Evolutionary conservation across 2,329 filamentous ascomycete species (phyloP).

Genomic region (Beauveria pseudobassiana): DNA sequence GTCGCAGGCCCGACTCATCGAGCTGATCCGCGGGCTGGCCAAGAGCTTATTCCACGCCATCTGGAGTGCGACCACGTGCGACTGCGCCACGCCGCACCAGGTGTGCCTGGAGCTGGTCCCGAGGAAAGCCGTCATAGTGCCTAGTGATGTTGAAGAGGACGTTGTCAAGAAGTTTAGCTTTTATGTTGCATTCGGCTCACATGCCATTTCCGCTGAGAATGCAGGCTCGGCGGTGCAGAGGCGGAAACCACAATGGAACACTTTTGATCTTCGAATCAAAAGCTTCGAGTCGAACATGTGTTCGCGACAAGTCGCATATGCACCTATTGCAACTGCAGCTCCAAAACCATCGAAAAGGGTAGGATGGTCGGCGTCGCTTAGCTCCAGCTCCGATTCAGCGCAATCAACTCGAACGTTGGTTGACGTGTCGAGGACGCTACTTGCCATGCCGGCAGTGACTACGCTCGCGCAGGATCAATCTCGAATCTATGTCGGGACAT

Average conservation of each 20-base stretch:
- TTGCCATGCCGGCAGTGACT: background rate
- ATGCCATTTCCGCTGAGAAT: background rate
- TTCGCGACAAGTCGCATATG: too few species aligned
- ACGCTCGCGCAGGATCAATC: background rate
- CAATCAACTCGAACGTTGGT: background rate
- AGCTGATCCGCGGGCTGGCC: background rate
- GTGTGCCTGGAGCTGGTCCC: background rate
- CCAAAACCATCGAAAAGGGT: background rate
- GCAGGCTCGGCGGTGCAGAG: background rate
- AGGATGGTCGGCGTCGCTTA: background rate
- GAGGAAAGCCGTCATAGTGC: constrained; percentile 1
- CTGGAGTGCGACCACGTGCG: background rate
- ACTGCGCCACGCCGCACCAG: background rate
- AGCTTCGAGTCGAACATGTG: background rate
- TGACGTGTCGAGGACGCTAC: background rate
- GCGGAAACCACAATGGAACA: background rate
- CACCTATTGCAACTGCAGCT: too few species aligned
- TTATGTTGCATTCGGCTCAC: background rate
- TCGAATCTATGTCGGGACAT: background rate
- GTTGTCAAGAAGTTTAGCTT: background rate
- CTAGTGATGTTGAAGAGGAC: background rate
- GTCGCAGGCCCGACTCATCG: background rate
- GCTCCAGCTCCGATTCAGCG: background rate
- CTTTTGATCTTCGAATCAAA: background rate
- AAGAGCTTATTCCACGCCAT: background rate